Conservation (phyloP, 768 basidiomycete species). For the Pleurotus salmoneostramineus region DNA sequence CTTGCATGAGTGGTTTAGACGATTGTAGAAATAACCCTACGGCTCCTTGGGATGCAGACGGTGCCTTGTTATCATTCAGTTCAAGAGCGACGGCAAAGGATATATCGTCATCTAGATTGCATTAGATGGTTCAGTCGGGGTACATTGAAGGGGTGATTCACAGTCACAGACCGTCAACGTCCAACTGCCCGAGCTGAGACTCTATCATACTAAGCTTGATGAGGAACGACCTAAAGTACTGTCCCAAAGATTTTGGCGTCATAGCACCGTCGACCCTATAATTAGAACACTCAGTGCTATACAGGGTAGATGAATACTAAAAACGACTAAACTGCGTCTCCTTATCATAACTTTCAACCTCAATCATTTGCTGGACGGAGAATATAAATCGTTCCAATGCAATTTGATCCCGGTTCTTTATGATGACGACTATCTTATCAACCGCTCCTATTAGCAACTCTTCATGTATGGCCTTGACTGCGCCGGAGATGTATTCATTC, state of each 20-base stretch:
- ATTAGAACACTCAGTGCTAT: not conserved
- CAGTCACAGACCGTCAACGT: slow-evolving; percentile 42
- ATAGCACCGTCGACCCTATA: slow-evolving; percentile 70
- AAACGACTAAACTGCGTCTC: slow-evolving; percentile 50
- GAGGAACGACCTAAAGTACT: slow-evolving; percentile 80
- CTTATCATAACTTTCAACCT: slow-evolving; percentile 66
- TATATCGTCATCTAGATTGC: slow-evolving; percentile 47
- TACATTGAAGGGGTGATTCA: not conserved
- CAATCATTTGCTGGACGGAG: slow-evolving; percentile 77
- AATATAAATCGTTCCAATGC: slow-evolving; percentile 91
- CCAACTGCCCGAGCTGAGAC: slow-evolving; percentile 58
- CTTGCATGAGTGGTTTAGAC: not conserved
- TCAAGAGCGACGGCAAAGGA: slow-evolving; percentile 86
- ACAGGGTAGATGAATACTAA: not conserved
- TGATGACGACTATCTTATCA: slow-evolving; percentile 76
- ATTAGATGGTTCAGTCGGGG: not conserved
- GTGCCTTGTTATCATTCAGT: slow-evolving; percentile 61
- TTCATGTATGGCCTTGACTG: slow-evolving; percentile 75
- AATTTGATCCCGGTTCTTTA: slow-evolving; percentile 77
- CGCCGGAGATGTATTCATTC: slow-evolving; percentile 86
- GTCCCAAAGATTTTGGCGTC: slow-evolving; percentile 55
- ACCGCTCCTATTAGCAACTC: slow-evolving; percentile 72
- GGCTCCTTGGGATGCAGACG: slow-evolving; percentile 46
- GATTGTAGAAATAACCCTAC: slow-evolving; percentile 18
- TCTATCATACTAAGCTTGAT: slow-evolving; percentile 80